phyloP scores from a whole-genome alignment of 371 early-diverging fungal species.

The Basidiobolus meristosporus region DNA sequence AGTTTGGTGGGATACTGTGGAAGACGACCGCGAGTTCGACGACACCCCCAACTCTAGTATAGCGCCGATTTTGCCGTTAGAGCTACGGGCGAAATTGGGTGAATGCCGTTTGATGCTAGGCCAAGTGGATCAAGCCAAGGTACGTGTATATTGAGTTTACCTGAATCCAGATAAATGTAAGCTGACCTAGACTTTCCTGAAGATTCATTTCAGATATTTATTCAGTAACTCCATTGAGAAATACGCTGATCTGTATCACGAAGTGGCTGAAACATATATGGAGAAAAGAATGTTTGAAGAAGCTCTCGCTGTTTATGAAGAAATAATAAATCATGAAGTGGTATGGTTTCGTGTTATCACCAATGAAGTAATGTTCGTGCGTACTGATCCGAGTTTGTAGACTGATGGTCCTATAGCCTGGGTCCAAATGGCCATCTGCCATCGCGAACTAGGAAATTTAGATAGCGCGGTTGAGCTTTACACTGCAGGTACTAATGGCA shows the following conservation, averaged over 20 bases:
- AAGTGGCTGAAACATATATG: slow-evolving; percentile 65
- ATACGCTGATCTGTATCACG: slow-evolving; percentile 62
- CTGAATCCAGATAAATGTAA: not conserved
- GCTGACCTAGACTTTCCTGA: not conserved
- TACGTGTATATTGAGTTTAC: slow-evolving; percentile 7
- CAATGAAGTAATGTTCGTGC: no score
- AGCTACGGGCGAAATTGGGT: slow-evolving; percentile 69
- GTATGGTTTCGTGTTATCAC: not conserved
- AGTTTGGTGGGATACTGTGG: slow-evolving; percentile 28
- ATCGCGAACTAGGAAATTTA: no score
- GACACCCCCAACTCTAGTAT: no score
- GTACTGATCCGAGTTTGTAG: no score
- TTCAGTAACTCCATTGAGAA: slow-evolving; percentile 21
- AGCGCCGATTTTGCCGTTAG: slow-evolving; percentile 71
- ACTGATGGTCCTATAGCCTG: no score
- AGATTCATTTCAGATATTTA: slow-evolving; percentile 50
- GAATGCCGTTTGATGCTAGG: slow-evolving; percentile 57
- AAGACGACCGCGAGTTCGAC: slow-evolving; percentile 35
- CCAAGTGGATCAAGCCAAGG: slow-evolving; percentile 40
- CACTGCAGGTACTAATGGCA: not conserved
- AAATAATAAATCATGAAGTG: slow-evolving; percentile 16
- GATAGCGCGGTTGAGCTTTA: no score
- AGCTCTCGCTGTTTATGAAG: slow-evolving; percentile 38
- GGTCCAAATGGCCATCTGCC: no score
- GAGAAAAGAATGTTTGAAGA: slow-evolving; percentile 38